Conservation (phyloP, 768 basidiomycete genomes). For the Boletales sp. region DNA sequence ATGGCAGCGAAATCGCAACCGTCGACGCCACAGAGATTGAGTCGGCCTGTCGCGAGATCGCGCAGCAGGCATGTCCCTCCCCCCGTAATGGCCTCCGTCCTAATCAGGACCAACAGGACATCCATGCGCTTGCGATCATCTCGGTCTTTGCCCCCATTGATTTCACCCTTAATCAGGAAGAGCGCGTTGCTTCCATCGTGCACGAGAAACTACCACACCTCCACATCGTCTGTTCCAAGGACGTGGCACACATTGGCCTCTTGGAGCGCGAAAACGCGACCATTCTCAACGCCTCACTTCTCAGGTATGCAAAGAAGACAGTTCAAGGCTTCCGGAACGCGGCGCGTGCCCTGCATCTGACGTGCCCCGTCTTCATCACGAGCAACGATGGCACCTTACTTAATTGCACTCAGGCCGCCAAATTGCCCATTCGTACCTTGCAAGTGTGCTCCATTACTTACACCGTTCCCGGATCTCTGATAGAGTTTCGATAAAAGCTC, state of each 20-base stretch:
- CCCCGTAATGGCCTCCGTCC: background rate
- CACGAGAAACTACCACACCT: conserved; percentile 36
- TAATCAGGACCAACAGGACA: conserved; percentile 13
- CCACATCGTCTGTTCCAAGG: conserved; percentile 52
- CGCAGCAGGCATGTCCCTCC: conserved; percentile 19
- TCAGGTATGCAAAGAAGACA: conserved; percentile 54
- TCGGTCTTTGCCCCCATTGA: conserved; percentile 51
- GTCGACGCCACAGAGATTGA: conserved; percentile 44
- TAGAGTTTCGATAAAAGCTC: conserved; percentile 25
- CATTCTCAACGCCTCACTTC: conserved; percentile 64
- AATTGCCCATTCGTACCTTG: conserved; percentile 61
- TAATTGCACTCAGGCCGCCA: conserved; percentile 45
- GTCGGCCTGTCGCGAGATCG: conserved; percentile 40
- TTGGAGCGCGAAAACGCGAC: conserved; percentile 66
- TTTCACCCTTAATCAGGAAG: conserved; percentile 43
- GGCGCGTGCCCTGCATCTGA: conserved; percentile 42
- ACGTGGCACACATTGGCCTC: conserved; percentile 57
- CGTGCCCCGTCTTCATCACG: conserved; percentile 53
- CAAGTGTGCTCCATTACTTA: conserved; percentile 24
- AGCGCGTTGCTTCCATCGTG: conserved; percentile 41
- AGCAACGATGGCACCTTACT: conserved; percentile 59
- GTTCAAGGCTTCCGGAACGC: conserved; percentile 53
- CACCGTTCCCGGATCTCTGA: background rate
- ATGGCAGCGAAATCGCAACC: conserved; percentile 41
- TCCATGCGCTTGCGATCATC: conserved; percentile 40